These are phyloP conservation scores for Isatis lusitanica DNA, from an alignment of 441 rosid genomes.

Conservation along the genomic window DNA sequence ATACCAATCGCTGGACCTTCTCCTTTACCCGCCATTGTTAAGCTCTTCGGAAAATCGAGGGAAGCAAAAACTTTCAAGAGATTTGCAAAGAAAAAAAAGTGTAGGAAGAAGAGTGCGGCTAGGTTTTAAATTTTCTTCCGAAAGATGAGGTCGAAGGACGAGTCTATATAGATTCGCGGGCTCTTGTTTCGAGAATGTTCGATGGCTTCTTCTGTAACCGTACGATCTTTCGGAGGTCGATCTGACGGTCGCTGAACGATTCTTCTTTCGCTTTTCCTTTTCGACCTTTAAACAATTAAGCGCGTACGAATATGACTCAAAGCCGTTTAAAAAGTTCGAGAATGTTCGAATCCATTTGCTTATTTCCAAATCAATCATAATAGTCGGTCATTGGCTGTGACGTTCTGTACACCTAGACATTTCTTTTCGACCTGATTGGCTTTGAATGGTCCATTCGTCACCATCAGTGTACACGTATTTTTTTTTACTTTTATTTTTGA, in stretches of 20 bases:
- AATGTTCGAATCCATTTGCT: conserved; percentile 16
- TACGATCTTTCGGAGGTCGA: conserved; percentile 21
- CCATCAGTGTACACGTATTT: not conserved
- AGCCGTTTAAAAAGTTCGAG: conserved; percentile 13
- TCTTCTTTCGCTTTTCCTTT: not conserved
- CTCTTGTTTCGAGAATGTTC: conserved; percentile 46
- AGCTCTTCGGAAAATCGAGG: not conserved
- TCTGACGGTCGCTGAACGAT: conserved; percentile 35
- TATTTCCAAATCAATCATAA: not conserved
- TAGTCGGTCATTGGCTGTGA: conserved; percentile 3
- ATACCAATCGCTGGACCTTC: conserved; percentile 68
- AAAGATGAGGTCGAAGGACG: not conserved
- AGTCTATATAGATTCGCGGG: conserved; percentile 31
- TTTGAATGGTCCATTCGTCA: not conserved
- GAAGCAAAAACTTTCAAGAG: not conserved
- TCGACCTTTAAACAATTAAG: not conserved
- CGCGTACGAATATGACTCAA: not conserved
- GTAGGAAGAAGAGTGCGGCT: not conserved
- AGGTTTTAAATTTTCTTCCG: conserved; percentile 29
- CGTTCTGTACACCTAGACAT: not conserved
- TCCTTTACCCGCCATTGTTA: conserved; percentile 54
- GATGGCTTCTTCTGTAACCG: conserved; percentile 23
- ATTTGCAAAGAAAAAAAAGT: not conserved
- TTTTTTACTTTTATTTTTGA: not conserved
- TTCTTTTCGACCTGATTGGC: conserved; percentile 4